phyloP scores from a whole-genome alignment of 2,329 filamentous ascomycete species.

The Neonectria ditissima region DNA sequence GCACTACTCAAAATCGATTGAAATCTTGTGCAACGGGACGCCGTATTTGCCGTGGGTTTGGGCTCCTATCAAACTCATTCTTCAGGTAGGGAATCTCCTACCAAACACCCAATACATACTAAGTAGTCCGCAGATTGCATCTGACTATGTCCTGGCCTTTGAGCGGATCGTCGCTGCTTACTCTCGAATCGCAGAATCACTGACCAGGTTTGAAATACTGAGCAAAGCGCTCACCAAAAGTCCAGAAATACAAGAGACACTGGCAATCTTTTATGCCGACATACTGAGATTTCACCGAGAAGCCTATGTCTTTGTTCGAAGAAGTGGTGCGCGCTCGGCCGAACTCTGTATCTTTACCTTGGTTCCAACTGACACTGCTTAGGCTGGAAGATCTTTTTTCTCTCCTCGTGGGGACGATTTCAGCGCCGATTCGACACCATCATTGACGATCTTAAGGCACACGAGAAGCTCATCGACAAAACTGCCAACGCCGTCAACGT shows the following conservation, averaged over 20 bases:
- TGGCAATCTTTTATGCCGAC: slow-evolving; percentile 58
- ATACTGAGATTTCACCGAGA: slow-evolving; percentile 60
- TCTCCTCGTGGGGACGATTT: slow-evolving; percentile 52
- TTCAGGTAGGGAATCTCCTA: no score
- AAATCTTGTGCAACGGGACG: slow-evolving; percentile 58
- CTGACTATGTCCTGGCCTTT: slow-evolving; percentile 53
- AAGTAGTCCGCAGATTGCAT: slow-evolving; percentile 30
- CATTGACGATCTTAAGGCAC: slow-evolving; percentile 46
- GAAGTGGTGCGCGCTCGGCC: slow-evolving; percentile 44
- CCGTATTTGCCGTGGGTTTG: slow-evolving; percentile 59
- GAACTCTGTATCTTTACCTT: no score
- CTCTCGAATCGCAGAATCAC: slow-evolving; percentile 50
- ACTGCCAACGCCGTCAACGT: slow-evolving; percentile 47
- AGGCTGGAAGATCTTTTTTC: slow-evolving; percentile 51
- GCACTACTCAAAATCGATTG: slow-evolving; percentile 55
- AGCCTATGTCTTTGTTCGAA: slow-evolving; percentile 57
- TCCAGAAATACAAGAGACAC: slow-evolving; percentile 51
- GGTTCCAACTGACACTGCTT: slow-evolving; percentile 26
- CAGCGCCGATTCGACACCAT: slow-evolving; percentile 48
- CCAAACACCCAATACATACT: no score
- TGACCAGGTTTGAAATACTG: slow-evolving; percentile 53
- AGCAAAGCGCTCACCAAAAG: slow-evolving; percentile 45
- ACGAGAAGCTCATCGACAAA: slow-evolving; percentile 47
- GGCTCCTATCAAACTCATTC: slow-evolving; percentile 55
- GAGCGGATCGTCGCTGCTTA: slow-evolving; percentile 55